phyloP scores from a whole-genome alignment of 305 asterid species.

The Nicotiana rustica region DNA sequence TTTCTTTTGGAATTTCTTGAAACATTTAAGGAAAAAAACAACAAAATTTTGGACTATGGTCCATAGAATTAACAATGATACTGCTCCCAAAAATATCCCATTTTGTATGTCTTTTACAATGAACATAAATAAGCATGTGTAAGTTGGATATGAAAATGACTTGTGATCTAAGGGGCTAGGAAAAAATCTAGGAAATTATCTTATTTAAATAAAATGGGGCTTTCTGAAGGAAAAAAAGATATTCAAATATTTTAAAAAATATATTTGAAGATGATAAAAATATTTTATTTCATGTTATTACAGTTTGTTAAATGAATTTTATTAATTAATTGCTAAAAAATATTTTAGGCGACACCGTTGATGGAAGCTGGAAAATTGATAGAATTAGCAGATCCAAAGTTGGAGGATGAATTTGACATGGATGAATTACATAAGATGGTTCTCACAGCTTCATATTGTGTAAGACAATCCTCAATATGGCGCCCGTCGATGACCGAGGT shows the following conservation, averaged over 20 bases:
- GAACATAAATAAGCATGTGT: not conserved
- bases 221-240: not conserved
- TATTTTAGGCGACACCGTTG: slow-evolving; percentile 71
- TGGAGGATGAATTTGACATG: slow-evolving; percentile 65
- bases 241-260: not conserved
- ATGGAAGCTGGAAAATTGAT: slow-evolving; percentile 74
- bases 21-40: not conserved
- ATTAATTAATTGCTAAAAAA: not conserved
- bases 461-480: slow-evolving; percentile 67
- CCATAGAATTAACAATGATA: not conserved
- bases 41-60: not conserved
- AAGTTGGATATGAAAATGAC: slow-evolving; percentile 7
- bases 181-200: slow-evolving; percentile 21
- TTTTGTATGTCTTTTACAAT: not conserved
- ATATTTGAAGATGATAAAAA: not conserved
- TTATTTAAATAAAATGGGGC: not conserved
- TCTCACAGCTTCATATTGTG: slow-evolving; percentile 76
- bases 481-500: slow-evolving; percentile 90
- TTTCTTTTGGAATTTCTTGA: not conserved
- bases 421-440: slow-evolving; percentile 67
- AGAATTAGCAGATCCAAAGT: slow-evolving; percentile 69
- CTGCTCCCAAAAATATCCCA: not conserved
- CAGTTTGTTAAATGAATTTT: not conserved
- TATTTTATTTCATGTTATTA: not conserved
- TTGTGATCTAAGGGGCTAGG: not conserved